These are phyloP conservation scores for Phycomyces blakesleeanus DNA, from an alignment of 192 early-diverging fungal species.

Conservation along the genomic window DNA sequence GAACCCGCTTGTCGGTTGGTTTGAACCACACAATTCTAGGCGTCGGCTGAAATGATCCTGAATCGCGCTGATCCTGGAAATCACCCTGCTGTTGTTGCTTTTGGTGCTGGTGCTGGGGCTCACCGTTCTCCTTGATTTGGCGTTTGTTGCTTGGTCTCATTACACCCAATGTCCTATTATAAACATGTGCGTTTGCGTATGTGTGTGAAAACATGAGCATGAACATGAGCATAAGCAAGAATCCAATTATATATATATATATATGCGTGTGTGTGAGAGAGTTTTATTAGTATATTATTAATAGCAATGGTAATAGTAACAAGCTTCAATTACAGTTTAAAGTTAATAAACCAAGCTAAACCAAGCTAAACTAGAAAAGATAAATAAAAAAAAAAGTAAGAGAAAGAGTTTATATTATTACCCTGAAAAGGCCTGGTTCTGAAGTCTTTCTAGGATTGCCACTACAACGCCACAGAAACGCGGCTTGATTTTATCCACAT, in stretches of 20 bases:
- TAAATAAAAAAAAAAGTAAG: no score
- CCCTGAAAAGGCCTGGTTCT: conserved; percentile 50
- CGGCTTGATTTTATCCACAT: conserved; percentile 41
- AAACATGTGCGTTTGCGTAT: neutral
- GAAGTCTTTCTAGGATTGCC: conserved; percentile 47
- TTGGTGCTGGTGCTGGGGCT: conserved; percentile 3
- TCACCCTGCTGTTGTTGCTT: no score
- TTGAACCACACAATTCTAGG: conserved; percentile 71
- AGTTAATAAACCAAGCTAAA: no score
- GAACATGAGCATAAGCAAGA: no score
- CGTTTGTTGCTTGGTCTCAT: conserved; percentile 27
- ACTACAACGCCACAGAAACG: conserved; percentile 50
- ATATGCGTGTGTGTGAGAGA: no score
- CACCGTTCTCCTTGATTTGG: conserved; percentile 1
- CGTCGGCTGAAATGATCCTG: conserved; percentile 25
- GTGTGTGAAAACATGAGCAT: no score
- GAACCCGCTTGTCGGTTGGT: conserved; percentile 74
- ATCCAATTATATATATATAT: no score
- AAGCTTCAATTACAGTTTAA: no score
- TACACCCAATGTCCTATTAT: conserved; percentile 12
- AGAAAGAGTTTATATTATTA: no score
- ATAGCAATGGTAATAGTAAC: no score
- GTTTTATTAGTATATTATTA: no score
- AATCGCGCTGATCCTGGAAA: conserved; percentile 35
- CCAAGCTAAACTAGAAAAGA: no score